A percentile compares a stretch with the other conserved stretches of the same genome.
phyloP scores from a whole-genome alignment of 1,139 yeast genomes.

The Trichomonascaceae sp. region DNA sequence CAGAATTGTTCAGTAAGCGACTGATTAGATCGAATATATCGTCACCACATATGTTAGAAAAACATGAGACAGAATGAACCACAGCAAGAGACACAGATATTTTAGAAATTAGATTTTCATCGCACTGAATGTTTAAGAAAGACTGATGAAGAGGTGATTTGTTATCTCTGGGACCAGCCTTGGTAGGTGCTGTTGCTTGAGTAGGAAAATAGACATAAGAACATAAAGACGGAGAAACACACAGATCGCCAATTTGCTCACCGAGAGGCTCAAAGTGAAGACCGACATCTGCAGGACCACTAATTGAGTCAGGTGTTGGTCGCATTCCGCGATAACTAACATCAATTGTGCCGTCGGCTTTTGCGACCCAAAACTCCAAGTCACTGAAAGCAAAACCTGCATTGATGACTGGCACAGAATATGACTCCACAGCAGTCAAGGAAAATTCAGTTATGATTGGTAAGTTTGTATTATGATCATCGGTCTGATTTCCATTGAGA shows the following conservation, averaged over 20 bases:
- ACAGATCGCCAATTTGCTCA: conserved; percentile 35
- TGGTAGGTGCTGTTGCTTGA: neutral
- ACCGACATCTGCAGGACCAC: conserved; percentile 54
- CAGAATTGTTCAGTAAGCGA: conserved; percentile 26
- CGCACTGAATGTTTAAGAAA: neutral
- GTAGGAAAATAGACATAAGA: conserved; percentile 38
- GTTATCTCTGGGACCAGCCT: neutral
- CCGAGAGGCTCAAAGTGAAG: conserved; percentile 42
- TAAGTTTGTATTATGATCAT: neutral
- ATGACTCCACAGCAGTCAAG: conserved; percentile 9
- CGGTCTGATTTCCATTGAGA: conserved; percentile 18
- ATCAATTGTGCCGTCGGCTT: conserved; percentile 23
- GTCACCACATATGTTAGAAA: conserved; percentile 56
- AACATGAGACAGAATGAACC: conserved; percentile 63
- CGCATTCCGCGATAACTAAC: conserved; percentile 18
- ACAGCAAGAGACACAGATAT: conserved; percentile 43
- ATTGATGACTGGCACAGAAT: conserved; percentile 16
- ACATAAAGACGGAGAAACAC: conserved; percentile 44
- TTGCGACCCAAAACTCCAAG: conserved; percentile 18
- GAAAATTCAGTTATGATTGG: conserved; percentile 10
- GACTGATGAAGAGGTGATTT: neutral
- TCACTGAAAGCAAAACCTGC: conserved; percentile 21
- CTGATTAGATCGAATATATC: conserved; percentile 56
- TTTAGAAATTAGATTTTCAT: neutral
- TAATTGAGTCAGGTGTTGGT: conserved; percentile 25